A percentile compares a stretch with the other conserved stretches of the same genome.
Evolutionary conservation across 352 stramenopile species (phyloP).

Genomic region (Hyaloperonospora brassicae): DNA sequence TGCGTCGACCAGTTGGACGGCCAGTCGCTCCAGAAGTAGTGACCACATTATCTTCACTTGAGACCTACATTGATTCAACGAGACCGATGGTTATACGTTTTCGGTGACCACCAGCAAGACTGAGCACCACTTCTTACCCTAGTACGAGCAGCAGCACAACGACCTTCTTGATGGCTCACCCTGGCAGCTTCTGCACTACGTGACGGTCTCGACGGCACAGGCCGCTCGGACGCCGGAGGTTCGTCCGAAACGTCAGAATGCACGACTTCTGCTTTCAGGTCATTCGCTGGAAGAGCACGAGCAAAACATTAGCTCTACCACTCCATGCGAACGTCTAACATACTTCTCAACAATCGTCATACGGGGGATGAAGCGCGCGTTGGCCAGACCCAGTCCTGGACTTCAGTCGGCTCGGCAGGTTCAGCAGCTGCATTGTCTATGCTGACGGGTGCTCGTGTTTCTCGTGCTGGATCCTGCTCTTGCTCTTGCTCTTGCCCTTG

Average conservation of each 20-base stretch:
- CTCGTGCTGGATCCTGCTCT: constrained; percentile 8
- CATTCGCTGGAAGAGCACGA: constrained; percentile 11
- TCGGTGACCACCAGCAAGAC: background rate
- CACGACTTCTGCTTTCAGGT: constrained; percentile 9
- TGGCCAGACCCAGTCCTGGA: constrained; percentile 23
- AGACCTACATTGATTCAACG: constrained; percentile 3
- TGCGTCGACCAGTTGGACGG: constrained; percentile 1
- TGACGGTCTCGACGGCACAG: constrained; percentile 9
- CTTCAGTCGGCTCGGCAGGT: constrained; percentile 6
- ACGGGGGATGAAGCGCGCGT: constrained; percentile 21
- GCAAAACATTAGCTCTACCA: constrained; percentile 3
- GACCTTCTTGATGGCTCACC: constrained; percentile 10
- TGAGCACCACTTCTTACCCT: constrained; percentile 6
- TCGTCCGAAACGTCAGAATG: constrained; percentile 18
- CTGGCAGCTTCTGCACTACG: constrained; percentile 13
- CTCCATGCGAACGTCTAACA: background rate
- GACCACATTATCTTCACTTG: constrained; percentile 6
- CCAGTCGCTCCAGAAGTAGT: background rate
- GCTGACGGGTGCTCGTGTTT: constrained; percentile 1
- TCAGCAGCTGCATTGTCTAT: constrained; percentile 7
- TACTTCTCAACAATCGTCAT: constrained; percentile 5
- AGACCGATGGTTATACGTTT: background rate
- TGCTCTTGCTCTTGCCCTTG: constrained; percentile 11
- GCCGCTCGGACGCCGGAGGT: constrained; percentile 1
- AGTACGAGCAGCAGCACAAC: constrained; percentile 3